Percentiles rank a stretch among this genome's conserved stretches.
phyloP scores from a whole-genome alignment of 192 early-diverging fungal species.

The Coemansia sp. region DNA sequence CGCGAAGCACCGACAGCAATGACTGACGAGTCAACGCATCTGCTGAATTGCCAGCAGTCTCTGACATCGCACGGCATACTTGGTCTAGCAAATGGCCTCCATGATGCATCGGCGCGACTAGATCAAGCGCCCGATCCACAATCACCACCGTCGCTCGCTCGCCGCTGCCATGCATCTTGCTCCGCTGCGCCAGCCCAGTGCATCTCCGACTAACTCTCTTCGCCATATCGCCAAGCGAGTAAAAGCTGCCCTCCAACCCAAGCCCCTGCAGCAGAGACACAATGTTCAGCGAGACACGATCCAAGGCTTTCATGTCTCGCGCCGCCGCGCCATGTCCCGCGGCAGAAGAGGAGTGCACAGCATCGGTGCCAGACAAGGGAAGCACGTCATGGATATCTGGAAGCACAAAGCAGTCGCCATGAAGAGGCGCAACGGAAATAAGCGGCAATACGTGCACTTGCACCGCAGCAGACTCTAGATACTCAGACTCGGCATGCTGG shows the following conservation, averaged over 20 bases:
- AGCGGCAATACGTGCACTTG: constrained; percentile 14
- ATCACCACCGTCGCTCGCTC: constrained; percentile 22
- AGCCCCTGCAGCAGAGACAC: constrained; percentile 19
- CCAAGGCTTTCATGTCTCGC: constrained; percentile 16
- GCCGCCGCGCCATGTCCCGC: neutral
- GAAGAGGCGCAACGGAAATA: constrained; percentile 9
- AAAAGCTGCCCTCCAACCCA: constrained; percentile 28
- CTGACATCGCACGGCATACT: constrained; percentile 17
- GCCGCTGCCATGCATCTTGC: neutral
- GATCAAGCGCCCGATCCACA: constrained; percentile 42
- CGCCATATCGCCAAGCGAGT: constrained; percentile 39
- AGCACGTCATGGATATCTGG: constrained; percentile 13
- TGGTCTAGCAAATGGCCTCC: constrained; percentile 32
- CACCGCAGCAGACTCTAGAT: constrained; percentile 7
- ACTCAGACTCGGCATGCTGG: neutral
- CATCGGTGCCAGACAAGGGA: neutral
- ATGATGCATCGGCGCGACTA: constrained; percentile 40
- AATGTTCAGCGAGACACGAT: constrained; percentile 34
- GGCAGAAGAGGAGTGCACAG: neutral
- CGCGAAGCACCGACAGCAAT: constrained; percentile 19
- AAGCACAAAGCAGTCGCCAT: constrained; percentile 24
- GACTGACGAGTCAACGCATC: constrained; percentile 1
- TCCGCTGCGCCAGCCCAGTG: constrained; percentile 20
- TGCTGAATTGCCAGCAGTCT: neutral
- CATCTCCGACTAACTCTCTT: constrained; percentile 32